A percentile compares a stretch with the other conserved stretches of the same genome.
These are phyloP conservation scores for Cercospora sojina DNA, from an alignment of 2,329 filamentous ascomycete species.

Conservation along the genomic window DNA sequence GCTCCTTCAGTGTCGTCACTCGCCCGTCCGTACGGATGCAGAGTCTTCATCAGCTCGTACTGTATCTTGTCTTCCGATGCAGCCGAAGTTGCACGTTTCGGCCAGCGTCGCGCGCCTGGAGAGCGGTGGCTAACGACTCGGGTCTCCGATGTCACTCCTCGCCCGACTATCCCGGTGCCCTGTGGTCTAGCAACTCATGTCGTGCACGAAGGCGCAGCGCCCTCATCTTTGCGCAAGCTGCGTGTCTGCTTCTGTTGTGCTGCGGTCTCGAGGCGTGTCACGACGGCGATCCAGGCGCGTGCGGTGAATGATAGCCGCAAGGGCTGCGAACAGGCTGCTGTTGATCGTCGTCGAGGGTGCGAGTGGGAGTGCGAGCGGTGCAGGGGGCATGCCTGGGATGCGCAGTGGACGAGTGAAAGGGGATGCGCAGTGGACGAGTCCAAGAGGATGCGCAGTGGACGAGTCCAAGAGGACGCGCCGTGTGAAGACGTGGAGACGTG, in stretches of 20 bases:
- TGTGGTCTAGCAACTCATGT: neutral
- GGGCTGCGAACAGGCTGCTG: neutral
- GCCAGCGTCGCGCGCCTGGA: neutral
- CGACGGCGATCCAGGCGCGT: neutral
- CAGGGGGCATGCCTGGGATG: neutral
- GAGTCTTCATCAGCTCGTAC: neutral
- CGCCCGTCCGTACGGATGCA: neutral
- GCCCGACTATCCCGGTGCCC: neutral
- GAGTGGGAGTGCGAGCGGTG: neutral
- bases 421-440: no score
- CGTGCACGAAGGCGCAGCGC: neutral
- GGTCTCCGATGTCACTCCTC: neutral
- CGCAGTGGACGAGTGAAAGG: neutral
- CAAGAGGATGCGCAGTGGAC: neutral
- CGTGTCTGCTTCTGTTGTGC: neutral
- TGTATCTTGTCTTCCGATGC: neutral
- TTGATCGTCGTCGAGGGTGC: neutral
- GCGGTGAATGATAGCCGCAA: neutral
- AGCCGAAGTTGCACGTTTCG: neutral
- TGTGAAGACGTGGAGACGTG: no score
- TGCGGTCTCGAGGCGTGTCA: neutral
- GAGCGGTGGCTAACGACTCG: neutral
- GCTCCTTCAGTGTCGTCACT: neutral
- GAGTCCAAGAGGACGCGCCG: neutral
- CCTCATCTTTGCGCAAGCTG: neutral